Conservation (phyloP, 495 filamentous ascomycete genomes). For the Xylona heveae region DNA sequence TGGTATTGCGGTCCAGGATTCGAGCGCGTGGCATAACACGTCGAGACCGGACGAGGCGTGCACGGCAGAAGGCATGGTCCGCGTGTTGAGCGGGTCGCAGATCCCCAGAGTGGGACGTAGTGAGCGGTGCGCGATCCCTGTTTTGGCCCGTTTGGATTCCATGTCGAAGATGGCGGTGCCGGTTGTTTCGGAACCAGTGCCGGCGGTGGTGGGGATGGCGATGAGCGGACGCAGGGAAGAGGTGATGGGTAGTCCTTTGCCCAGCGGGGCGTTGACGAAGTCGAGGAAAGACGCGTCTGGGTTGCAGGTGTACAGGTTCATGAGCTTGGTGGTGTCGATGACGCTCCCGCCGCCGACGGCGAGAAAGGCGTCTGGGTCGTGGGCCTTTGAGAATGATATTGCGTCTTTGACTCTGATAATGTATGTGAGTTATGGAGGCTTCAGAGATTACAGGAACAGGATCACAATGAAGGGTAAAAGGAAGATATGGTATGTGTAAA, state of each 20-base stretch:
- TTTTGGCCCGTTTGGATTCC: slow-evolving; percentile 71
- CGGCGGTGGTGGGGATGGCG: slow-evolving; percentile 86
- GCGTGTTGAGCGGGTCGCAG: slow-evolving; percentile 86
- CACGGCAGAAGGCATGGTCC: slow-evolving; percentile 85
- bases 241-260: slow-evolving; percentile 66
- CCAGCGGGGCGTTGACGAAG: slow-evolving; percentile 91
- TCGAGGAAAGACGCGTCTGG: slow-evolving; percentile 83
- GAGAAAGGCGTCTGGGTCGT: slow-evolving; percentile 67
- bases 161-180: slow-evolving; percentile 97
- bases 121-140: slow-evolving; percentile 82
- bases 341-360: slow-evolving; percentile 60
- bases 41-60: slow-evolving; percentile 77
- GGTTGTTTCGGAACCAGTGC: slow-evolving; percentile 88
- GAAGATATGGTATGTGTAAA: not conserved
- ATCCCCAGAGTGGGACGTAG: slow-evolving; percentile 92
- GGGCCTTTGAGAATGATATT: slow-evolving; percentile 61
- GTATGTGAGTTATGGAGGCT: not conserved
- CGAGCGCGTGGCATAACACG: slow-evolving; percentile 81
- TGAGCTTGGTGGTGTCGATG: slow-evolving; percentile 94
- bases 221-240: slow-evolving; percentile 65
- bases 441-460: not conserved
- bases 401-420: slow-evolving; percentile 54
- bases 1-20: slow-evolving; percentile 92
- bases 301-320: slow-evolving; percentile 85
- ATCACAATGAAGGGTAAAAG: not conserved